Evolutionary conservation across 177 flowering plant genomes (phyloP).

Genomic region (Vitis hybrid): DNA sequence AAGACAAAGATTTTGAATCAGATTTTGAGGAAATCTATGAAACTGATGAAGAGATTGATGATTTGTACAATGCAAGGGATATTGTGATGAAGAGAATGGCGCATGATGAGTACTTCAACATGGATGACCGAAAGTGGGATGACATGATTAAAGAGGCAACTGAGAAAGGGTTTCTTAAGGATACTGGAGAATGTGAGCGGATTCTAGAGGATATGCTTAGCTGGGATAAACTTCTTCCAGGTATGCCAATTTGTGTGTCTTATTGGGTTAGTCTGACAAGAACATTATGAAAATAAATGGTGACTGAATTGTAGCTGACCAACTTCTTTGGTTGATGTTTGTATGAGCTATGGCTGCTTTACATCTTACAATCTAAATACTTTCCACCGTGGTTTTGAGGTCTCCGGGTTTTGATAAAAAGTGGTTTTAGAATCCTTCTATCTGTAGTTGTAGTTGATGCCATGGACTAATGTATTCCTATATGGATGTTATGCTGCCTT

Average conservation of each 20-base stretch:
- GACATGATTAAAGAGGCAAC: constrained; percentile 66
- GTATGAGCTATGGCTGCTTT: too few relatives aligned
- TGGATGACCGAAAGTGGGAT: constrained; percentile 80
- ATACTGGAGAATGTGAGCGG: constrained; percentile 70
- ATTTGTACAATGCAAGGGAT: constrained; percentile 63
- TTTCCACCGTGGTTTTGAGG: too few relatives aligned
- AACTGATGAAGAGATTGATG: constrained; percentile 84
- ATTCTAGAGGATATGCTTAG: constrained; percentile 83
- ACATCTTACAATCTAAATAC: too few relatives aligned
- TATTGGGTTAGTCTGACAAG: neutral
- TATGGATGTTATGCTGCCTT: too few relatives aligned
- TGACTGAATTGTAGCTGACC: too few relatives aligned
- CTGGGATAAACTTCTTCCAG: constrained; percentile 97
- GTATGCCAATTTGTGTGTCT: constrained; percentile 27
- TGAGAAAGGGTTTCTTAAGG: constrained; percentile 54
- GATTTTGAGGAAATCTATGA: constrained; percentile 54
- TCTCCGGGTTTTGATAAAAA: too few relatives aligned
- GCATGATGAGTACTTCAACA: constrained; percentile 59
- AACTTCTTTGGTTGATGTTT: too few relatives aligned
- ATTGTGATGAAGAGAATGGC: constrained; percentile 54
- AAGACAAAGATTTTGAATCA: constrained; percentile 47
- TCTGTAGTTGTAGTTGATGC: too few relatives aligned
- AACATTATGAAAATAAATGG: too few relatives aligned
- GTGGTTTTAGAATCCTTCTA: too few relatives aligned
- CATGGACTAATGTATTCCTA: too few relatives aligned